Percentiles rank a stretch among this genome's conserved stretches.
Evolutionary conservation across 2,329 filamentous ascomycete genomes (phyloP).

Genomic region (Pyrenophora teres): DNA sequence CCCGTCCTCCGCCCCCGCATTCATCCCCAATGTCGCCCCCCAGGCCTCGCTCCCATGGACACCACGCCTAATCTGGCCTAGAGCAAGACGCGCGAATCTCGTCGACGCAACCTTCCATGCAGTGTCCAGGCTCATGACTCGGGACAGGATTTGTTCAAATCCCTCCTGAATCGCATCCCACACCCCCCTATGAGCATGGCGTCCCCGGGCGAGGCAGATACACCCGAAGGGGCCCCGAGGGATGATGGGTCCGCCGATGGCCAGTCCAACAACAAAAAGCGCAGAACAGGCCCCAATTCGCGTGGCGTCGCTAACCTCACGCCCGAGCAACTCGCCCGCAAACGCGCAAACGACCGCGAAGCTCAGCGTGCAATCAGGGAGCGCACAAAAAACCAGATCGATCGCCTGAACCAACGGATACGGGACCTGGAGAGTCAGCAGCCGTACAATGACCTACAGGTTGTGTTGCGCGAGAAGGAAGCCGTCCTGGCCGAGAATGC

Average conservation of each 20-base stretch:
- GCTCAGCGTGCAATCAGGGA: constrained; percentile 84
- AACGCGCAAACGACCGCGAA: constrained; percentile 88
- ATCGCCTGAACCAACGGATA: constrained; percentile 72
- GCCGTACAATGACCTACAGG: constrained; percentile 82
- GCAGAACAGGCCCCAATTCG: constrained; percentile 51
- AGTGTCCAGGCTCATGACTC: constrained; percentile 18
- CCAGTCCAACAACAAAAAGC: constrained; percentile 41
- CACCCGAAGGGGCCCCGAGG: constrained; percentile 21
- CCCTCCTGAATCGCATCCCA: constrained; percentile 18
- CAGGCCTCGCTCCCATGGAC: background rate
- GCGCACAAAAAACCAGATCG: constrained; percentile 79
- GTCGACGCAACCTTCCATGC: background rate
- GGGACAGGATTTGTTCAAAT: constrained; percentile 8
- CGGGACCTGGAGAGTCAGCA: constrained; percentile 77
- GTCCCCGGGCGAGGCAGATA: constrained; percentile 28
- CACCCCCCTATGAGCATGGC: constrained; percentile 24
- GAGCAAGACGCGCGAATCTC: background rate
- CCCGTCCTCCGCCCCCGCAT: too few relatives aligned
- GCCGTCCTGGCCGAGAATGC: constrained; percentile 77
- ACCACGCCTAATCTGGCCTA: background rate
- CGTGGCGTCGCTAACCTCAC: constrained; percentile 86
- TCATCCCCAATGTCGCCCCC: too few relatives aligned
- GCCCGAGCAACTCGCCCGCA: constrained; percentile 84
- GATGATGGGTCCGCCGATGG: constrained; percentile 24
- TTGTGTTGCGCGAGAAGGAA: constrained; percentile 75